Evolutionary conservation across 176 grass and related monocot species (phyloP), one percentile per base, ranked within the genome.

Genomic region (Puya raimondii): DNA sequence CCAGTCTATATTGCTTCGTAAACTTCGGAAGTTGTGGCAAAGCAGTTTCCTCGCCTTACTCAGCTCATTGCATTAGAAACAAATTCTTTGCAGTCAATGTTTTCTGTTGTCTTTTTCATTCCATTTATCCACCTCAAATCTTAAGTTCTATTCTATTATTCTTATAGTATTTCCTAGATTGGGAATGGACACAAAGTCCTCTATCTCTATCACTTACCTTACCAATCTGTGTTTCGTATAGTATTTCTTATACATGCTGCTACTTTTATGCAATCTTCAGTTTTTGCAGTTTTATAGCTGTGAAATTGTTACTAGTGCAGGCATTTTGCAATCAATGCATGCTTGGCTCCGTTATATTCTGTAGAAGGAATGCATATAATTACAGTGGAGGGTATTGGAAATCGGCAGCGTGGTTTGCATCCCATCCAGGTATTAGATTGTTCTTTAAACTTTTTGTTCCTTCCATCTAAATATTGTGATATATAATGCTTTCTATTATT

Each of bases 301-400:
- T 4, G 52, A 18, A 59, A 3, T 54, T 48, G 67, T 78, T 51
- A 26, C 76, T 67, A n/a, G 50, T 85, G 50, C 70, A 96, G 93
- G 84, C 86, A 96, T 89, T 92, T 83, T 72, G 89, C 93, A 70
- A 90, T 96, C 73, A 96, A 96, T 66, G 93, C 89, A 74, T 96
- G 93, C 69, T 76, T 96, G 79, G 81, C 93, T 87, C 93, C 89
- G 25, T 86, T 96, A 73, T 96, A 96, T 82, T 92, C 89, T 51
- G 66, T 96, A 58, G 93, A 96, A 76, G 93, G 93, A 83, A 96
- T 92, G 89, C 93, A 96, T 68, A 79, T 96, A 85, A 92, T 96
- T 53, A 96, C 93, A 72, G 84, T 96, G 23, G 93, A 96, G 77
- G 93, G 93, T 80, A 74, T 96, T 80, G 93, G 89, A 79, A 76